Conservation (phyloP, 2,329 filamentous ascomycete genomes). For the Fusarium fracticaudum region DNA sequence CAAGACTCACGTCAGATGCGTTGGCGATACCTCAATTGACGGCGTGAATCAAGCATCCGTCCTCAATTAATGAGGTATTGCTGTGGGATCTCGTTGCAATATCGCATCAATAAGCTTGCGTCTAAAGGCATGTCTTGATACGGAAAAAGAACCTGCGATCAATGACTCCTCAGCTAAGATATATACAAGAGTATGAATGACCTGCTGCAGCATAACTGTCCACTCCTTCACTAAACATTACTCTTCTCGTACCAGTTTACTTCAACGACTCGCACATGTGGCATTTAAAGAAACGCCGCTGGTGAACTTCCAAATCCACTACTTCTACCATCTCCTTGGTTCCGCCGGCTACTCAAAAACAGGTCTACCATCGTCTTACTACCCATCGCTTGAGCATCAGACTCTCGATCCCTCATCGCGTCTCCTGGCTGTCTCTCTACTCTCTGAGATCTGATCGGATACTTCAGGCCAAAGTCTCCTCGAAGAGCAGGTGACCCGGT, state of each 20-base stretch:
- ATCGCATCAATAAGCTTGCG: background rate
- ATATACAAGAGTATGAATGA: constrained; percentile 15
- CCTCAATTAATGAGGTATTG: background rate
- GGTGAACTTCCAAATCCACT: constrained; percentile 43
- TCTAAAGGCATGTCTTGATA: background rate
- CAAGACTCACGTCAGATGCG: no score
- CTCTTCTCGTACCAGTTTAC: background rate
- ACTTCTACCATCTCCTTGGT: constrained; percentile 50
- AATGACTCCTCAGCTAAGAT: constrained; percentile 5
- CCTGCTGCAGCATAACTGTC: background rate
- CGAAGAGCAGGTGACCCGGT: constrained; percentile 6
- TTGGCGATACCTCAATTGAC: no score
- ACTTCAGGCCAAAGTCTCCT: background rate
- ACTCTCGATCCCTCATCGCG: constrained; percentile 6
- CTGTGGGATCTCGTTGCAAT: no score
- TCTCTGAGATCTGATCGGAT: background rate
- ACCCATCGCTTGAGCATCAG: constrained; percentile 51
- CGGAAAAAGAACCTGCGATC: background rate
- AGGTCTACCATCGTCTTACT: constrained; percentile 64
- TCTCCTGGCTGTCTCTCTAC: constrained; percentile 5
- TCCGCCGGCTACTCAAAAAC: constrained; percentile 61
- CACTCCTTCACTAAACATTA: background rate
- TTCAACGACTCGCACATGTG: background rate
- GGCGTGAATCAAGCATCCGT: no score
- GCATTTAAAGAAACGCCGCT: constrained; percentile 46